A percentile compares a stretch with the other conserved stretches of the same genome.
Conservation (phyloP, 495 filamentous ascomycete genomes). For the Aspergillus affinis region DNA sequence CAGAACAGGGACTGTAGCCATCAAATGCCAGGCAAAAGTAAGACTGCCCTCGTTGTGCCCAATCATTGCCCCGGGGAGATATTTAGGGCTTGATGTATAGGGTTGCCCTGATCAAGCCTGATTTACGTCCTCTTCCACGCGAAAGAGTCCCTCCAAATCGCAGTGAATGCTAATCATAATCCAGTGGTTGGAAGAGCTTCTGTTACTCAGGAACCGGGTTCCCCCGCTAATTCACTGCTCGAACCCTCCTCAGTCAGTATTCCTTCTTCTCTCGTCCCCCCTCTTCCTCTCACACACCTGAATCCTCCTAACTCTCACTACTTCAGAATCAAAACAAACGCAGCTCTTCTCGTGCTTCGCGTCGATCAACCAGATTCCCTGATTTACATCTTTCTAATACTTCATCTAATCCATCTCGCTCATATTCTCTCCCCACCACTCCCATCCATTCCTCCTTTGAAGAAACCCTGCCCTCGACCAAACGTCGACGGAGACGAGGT, state of each 20-base stretch:
- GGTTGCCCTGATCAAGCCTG: conserved; percentile 4
- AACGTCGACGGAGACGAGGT: conserved; percentile 28
- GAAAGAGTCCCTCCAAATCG: not conserved
- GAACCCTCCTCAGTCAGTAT: conserved; percentile 13
- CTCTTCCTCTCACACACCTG: not conserved
- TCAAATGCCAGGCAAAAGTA: not conserved
- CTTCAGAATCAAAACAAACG: conserved; percentile 13
- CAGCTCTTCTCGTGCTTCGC: conserved; percentile 26
- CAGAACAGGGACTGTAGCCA: not conserved
- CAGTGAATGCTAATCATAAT: conserved; percentile 11
- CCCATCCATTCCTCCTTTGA: conserved; percentile 27
- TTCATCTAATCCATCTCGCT: conserved; percentile 17
- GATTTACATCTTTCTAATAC: conserved; percentile 21
- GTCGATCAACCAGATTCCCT: conserved; percentile 19
- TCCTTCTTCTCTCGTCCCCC: conserved; percentile 6
- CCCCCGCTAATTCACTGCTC: conserved; percentile 16
- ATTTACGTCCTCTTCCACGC: conserved; percentile 1
- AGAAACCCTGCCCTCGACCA: conserved; percentile 24
- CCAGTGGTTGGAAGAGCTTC: conserved; percentile 26
- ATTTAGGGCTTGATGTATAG: not conserved
- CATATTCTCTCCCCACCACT: conserved; percentile 26
- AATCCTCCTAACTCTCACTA: conserved; percentile 1
- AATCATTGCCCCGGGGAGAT: not conserved
- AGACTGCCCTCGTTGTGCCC: not conserved
- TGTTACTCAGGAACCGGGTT: conserved; percentile 21